These are phyloP conservation scores for barley (Hordeum vulgare) DNA, from an alignment of 176 grass and related monocot species.

Conservation along the genomic window DNA sequence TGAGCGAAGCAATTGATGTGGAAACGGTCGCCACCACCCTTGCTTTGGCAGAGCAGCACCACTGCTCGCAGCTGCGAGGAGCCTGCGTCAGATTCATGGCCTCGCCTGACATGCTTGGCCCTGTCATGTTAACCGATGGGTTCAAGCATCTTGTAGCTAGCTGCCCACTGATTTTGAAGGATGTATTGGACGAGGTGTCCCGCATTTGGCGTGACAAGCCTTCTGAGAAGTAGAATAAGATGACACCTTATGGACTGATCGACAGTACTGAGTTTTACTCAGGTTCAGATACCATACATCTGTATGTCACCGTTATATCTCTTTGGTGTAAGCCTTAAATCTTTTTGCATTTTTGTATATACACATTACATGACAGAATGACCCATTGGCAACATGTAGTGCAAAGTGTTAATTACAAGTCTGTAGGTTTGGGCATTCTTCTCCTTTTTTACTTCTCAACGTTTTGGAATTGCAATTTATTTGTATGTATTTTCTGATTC, in stretches of 20 bases:
- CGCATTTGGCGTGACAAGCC: slow-evolving; percentile 17
- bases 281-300: background rate
- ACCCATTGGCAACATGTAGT: background rate
- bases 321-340: background rate
- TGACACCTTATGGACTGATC: background rate
- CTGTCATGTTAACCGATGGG: slow-evolving; percentile 19
- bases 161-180: slow-evolving; percentile 35
- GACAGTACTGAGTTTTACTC: background rate
- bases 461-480: background rate
- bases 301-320: background rate
- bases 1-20: slow-evolving; percentile 28
- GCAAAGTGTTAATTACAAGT: background rate
- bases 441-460: background rate
- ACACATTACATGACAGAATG: background rate
- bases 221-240: background rate
- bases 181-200: slow-evolving; percentile 35
- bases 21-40: slow-evolving; percentile 31
- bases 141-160: slow-evolving; percentile 36
- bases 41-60: slow-evolving; percentile 38
- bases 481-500: slow-evolving; percentile 1
- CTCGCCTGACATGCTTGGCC: slow-evolving; percentile 19
- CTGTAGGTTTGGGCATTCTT: background rate
- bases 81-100: slow-evolving; percentile 36
- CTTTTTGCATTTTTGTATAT: background rate
- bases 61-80: slow-evolving; percentile 9